Conservation (phyloP, 768 basidiomycete species). For the Termitomyces sp. region DNA sequence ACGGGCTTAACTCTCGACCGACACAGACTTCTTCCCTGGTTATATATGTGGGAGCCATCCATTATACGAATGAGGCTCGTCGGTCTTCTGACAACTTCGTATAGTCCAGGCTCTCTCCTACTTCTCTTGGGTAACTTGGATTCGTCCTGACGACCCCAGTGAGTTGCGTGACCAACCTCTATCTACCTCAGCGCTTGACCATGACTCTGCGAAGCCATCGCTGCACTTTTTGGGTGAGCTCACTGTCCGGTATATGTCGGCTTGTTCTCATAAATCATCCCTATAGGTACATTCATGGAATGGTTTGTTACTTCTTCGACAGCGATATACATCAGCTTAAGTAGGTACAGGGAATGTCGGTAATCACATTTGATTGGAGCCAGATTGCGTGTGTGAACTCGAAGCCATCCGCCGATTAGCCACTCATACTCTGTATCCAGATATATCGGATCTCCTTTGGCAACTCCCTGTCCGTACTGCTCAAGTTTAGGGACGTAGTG, state of each 20-base stretch:
- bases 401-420: background rate
- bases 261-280: background rate
- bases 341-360: conserved; percentile 34
- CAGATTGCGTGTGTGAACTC: conserved; percentile 49
- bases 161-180: conserved; percentile 13
- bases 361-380: conserved; percentile 50
- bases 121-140: conserved; percentile 60
- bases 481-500: background rate
- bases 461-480: conserved; percentile 32
- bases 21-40: conserved; percentile 33
- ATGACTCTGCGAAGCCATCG: conserved; percentile 27
- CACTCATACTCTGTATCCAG: conserved; percentile 9
- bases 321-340: conserved; percentile 19
- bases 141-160: conserved; percentile 45
- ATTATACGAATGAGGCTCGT: background rate
- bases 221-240: conserved; percentile 44
- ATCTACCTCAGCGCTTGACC: background rate
- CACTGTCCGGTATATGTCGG: background rate
- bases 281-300: conserved; percentile 37
- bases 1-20: conserved; percentile 17
- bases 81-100: background rate
- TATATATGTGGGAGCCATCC: conserved; percentile 32
- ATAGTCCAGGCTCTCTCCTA: conserved; percentile 47
- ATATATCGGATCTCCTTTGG: conserved; percentile 51
- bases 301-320: conserved; percentile 32